Percentiles rank a stretch among this genome's conserved stretches.
Conservation (phyloP, 2,329 filamentous ascomycete genomes). For the Akanthomyces muscarius region DNA sequence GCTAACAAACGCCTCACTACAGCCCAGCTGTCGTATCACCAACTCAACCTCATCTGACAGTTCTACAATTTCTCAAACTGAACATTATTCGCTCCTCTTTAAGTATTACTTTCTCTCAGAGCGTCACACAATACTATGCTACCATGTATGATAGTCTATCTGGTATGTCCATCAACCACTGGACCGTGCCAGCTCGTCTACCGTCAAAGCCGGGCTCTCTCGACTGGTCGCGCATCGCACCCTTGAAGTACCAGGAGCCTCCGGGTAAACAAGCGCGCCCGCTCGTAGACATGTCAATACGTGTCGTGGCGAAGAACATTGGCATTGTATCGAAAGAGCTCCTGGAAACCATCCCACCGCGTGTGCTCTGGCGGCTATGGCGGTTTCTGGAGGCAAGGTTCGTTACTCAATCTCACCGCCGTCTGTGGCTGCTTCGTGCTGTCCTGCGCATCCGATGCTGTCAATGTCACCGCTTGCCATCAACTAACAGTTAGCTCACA, state of each 20-base stretch:
- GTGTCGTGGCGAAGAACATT: slow-evolving; percentile 36
- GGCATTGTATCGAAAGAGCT: slow-evolving; percentile 31
- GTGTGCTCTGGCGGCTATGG: slow-evolving; percentile 37
- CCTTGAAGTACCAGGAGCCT: slow-evolving; percentile 22
- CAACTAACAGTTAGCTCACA: not conserved
- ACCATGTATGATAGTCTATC: slow-evolving; percentile 32
- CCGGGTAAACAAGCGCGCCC: slow-evolving; percentile 30
- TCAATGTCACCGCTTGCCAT: not conserved
- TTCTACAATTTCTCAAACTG: not conserved
- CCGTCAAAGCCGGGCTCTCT: slow-evolving; percentile 21
- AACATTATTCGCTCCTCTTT: not conserved
- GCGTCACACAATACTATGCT: not conserved
- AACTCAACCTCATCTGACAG: not conserved
- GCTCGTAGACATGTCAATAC: slow-evolving; percentile 37
- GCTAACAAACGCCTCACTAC: slow-evolving; percentile 4
- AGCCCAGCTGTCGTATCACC: not conserved
- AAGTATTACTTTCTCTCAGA: not conserved
- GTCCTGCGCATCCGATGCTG: not conserved
- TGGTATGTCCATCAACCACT: slow-evolving; percentile 37
- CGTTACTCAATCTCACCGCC: slow-evolving; percentile 18
- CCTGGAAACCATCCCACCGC: slow-evolving; percentile 32
- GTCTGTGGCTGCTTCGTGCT: not conserved
- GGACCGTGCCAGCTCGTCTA: slow-evolving; percentile 30
- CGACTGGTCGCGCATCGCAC: slow-evolving; percentile 35
- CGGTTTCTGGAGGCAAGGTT: slow-evolving; percentile 38